Conservation (phyloP, 441 rosid species). For the Syzygium syzygioides region DNA sequence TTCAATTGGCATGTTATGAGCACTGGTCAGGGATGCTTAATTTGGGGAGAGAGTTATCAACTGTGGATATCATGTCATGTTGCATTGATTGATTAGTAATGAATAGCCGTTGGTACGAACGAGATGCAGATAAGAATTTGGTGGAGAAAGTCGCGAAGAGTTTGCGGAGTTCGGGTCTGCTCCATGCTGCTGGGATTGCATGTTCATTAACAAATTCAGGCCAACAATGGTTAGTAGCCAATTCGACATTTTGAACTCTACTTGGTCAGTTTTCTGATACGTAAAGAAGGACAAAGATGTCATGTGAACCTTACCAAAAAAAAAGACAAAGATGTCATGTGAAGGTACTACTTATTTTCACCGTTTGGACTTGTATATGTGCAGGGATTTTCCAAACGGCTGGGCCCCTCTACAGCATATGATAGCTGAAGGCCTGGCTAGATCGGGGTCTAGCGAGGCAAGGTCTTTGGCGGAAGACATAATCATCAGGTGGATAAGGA, state of each 20-base stretch:
- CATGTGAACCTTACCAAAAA: neutral
- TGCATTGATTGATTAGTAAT: neutral
- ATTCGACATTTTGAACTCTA: neutral
- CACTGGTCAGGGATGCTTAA: neutral
- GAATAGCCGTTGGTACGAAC: neutral
- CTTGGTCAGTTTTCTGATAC: neutral
- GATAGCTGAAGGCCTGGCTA: slow-evolving; percentile 75
- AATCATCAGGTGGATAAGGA: slow-evolving; percentile 68
- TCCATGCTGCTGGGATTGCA: slow-evolving; percentile 63
- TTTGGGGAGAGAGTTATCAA: neutral
- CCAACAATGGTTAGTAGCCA: slow-evolving; percentile 60
- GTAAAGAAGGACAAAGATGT: neutral
- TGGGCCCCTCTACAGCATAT: slow-evolving; percentile 95
- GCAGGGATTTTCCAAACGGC: slow-evolving; percentile 93
- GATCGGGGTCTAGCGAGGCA: slow-evolving; percentile 48
- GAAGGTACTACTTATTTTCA: neutral
- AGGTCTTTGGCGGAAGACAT: slow-evolving; percentile 65
- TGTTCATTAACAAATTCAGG: slow-evolving; percentile 61
- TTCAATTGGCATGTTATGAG: neutral
- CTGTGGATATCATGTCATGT: neutral
- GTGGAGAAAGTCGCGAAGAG: slow-evolving; percentile 50
- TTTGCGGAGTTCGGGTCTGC: slow-evolving; percentile 59
- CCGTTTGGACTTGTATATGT: neutral
- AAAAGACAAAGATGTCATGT: neutral
- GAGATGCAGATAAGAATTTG: slow-evolving; percentile 37